Conservation (phyloP, 2,329 filamentous ascomycete genomes). For the Aspergillus persii region DNA sequence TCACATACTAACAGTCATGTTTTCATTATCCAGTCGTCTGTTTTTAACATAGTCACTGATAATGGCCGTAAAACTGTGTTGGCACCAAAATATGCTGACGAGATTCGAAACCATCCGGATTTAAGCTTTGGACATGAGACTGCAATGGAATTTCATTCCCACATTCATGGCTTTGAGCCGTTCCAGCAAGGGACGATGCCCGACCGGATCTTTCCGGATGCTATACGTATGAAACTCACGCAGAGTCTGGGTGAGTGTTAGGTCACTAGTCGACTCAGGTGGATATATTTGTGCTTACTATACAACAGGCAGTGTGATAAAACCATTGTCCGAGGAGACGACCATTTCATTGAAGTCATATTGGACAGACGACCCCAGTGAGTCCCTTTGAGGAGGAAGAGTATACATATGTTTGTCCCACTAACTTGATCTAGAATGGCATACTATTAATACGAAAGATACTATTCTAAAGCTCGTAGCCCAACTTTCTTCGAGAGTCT, state of each 20-base stretch:
- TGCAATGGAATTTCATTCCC: constrained; percentile 12
- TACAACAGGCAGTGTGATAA: constrained; percentile 1
- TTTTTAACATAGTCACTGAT: constrained; percentile 17
- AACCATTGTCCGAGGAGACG: constrained; percentile 8
- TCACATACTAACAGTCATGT: no score
- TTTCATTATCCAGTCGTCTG: background rate
- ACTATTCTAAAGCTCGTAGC: constrained; percentile 7
- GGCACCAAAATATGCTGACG: constrained; percentile 17
- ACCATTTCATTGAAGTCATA: background rate
- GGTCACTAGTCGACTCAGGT: background rate
- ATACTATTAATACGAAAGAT: constrained; percentile 2
- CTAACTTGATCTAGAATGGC: constrained; percentile 9
- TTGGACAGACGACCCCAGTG: constrained; percentile 10
- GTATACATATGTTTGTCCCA: background rate
- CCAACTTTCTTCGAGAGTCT: constrained; percentile 14
- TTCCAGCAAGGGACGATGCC: constrained; percentile 9
- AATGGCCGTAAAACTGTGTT: constrained; percentile 19
- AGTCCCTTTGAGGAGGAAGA: background rate
- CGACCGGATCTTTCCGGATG: constrained; percentile 14
- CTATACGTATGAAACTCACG: constrained; percentile 20
- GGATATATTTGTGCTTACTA: background rate
- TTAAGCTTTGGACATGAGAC: constrained; percentile 15
- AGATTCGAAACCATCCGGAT: constrained; percentile 15
- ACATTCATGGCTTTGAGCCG: constrained; percentile 14
- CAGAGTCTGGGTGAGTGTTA: constrained; percentile 17